Evolutionary conservation across 805 yeast species (phyloP).

Genomic region (Wickerhamiella dianesei): DNA sequence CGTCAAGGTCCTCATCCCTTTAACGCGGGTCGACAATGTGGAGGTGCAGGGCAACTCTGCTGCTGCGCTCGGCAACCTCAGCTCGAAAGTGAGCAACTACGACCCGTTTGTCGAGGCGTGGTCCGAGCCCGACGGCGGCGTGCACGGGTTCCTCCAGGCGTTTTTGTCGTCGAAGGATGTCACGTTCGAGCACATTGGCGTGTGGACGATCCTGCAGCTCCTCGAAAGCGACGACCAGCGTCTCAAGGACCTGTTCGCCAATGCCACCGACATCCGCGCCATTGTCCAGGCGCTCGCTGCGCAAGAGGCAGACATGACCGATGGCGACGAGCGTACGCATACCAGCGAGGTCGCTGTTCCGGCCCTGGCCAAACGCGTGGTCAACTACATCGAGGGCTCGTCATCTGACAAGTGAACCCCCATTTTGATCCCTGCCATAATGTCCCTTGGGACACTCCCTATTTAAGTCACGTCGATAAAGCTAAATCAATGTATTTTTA

Average conservation of each 20-base stretch:
- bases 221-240: constrained; percentile 71
- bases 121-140: constrained; percentile 71
- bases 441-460: no score
- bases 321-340: constrained; percentile 14
- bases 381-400: constrained; percentile 12
- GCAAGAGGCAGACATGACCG: constrained; percentile 15
- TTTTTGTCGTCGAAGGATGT: constrained; percentile 75
- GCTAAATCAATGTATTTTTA: background rate
- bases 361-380: constrained; percentile 25
- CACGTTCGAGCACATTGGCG: constrained; percentile 93
- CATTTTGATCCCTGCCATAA: background rate
- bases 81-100: constrained; percentile 80
- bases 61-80: constrained; percentile 91
- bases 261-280: constrained; percentile 23
- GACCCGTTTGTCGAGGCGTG: constrained; percentile 65
- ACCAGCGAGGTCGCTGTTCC: constrained; percentile 27
- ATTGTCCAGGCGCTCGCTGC: constrained; percentile 26
- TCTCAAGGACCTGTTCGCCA: constrained; percentile 27
- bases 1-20: constrained; percentile 77
- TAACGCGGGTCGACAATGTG: constrained; percentile 73
- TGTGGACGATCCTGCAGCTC: constrained; percentile 90
- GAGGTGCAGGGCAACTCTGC: constrained; percentile 98
- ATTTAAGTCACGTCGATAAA: background rate
- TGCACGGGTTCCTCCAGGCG: constrained; percentile 65
- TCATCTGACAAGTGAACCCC: background rate